phyloP scores from a whole-genome alignment of 257 asterid species.

The Solanum ahanhuiri region DNA sequence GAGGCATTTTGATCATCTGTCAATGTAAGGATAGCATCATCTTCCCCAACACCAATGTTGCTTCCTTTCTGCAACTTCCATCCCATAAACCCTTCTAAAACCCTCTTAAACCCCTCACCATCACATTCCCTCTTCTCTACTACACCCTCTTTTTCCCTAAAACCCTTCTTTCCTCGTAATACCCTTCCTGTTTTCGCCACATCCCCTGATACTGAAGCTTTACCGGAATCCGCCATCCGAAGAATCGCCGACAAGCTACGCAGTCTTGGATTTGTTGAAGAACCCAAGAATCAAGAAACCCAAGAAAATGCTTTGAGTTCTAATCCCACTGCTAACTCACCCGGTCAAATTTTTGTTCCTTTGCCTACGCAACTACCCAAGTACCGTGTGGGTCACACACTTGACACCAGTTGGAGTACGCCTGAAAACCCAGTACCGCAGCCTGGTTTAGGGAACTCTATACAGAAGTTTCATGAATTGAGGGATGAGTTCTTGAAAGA shows the following conservation, averaged over 20 bases:
- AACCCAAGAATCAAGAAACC: constrained; percentile 14
- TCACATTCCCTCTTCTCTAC: constrained; percentile 5
- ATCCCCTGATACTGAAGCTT: constrained; percentile 16
- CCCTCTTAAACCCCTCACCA: constrained; percentile 17
- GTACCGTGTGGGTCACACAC: constrained; percentile 78
- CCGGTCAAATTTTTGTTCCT: constrained; percentile 83
- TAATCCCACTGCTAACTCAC: constrained; percentile 27
- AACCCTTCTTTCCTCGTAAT: background rate
- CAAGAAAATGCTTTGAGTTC: constrained; percentile 3
- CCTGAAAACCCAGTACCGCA: constrained; percentile 81
- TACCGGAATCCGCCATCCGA: constrained; percentile 64
- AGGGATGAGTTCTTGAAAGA: constrained; percentile 44
- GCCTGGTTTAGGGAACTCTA: constrained; percentile 66
- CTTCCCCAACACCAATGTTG: constrained; percentile 7
- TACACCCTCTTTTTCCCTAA: constrained; percentile 6
- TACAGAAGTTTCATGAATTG: constrained; percentile 55
- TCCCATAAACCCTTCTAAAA: constrained; percentile 9
- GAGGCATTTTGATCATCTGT: background rate
- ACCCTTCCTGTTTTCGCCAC: constrained; percentile 16
- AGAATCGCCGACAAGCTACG: constrained; percentile 88
- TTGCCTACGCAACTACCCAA: constrained; percentile 61
- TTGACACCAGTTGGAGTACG: constrained; percentile 93
- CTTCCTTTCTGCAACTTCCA: constrained; percentile 14
- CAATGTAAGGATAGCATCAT: background rate
- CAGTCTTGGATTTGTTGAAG: constrained; percentile 73